Evolutionary conservation across 2,329 filamentous ascomycete species (phyloP), one percentile per base, ranked within the genome.

Genomic region (Ustulina deusta): DNA sequence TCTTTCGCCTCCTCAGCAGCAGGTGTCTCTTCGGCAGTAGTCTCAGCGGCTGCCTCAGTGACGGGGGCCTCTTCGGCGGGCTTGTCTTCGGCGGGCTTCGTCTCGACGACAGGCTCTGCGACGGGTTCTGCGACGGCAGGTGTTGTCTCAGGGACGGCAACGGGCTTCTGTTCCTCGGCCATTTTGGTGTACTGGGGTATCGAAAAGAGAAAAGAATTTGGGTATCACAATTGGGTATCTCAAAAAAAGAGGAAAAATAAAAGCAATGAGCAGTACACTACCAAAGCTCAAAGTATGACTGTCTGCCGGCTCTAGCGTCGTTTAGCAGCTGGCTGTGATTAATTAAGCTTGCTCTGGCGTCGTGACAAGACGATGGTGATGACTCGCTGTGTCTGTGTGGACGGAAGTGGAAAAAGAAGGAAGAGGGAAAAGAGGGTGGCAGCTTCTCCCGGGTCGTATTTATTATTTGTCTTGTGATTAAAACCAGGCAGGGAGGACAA

Each of bases 131-230:
- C 77, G 74, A 77, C 79, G 57, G 73, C 72, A 49, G 77, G 75
- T 73, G 82, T 80, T 73, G 82, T 83, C 82, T 88, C 87, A 73
- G 84, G 79, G 80, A 84, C 83, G 80, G 90, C 89, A 76, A 87
- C 84, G 79, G 90, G 86, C 85, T 93, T 93, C 82, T 89, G 86
- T 81, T 84, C 85, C 78, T 93, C 91, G 83, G 91, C 89, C 91
- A 93, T 93, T 85, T 77, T 78, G 78, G 71, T 66, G 74, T 72
- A 71, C 71, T 73, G 72, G 73, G 76, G 76, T 79, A 79, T 79
- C 73, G 73, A 72, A 71, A 68, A 73, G 75, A 77, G 74, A 79
- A 77, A 76, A 73, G 74, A 73, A 71, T 65, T 68, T 72, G 78
- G 78, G 77, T 81, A 80, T 81, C 78, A 78, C 68, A 78, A 77